These are phyloP conservation scores for Penicillium longicatenatum DNA, from an alignment of 495 filamentous ascomycete genomes.

Conservation along the genomic window DNA sequence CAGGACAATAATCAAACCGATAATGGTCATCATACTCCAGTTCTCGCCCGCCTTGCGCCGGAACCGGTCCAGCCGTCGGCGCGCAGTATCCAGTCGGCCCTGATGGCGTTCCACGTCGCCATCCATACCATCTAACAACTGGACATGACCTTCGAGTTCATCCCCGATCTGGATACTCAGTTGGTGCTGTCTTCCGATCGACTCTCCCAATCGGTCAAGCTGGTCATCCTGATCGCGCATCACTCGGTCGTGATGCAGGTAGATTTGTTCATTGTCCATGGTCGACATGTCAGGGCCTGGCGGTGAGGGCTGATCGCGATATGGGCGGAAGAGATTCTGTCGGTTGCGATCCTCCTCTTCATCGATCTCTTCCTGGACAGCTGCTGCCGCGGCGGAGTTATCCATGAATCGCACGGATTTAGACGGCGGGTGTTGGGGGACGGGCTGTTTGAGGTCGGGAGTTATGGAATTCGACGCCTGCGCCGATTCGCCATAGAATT, in stretches of 20 bases:
- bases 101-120: conserved; percentile 79
- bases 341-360: conserved; percentile 55
- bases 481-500: conserved; percentile 64
- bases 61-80: conserved; percentile 67
- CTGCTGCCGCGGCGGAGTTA: conserved; percentile 46
- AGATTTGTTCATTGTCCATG: conserved; percentile 82
- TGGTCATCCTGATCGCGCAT: conserved; percentile 88
- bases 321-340: conserved; percentile 63
- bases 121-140: conserved; percentile 88
- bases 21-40: conserved; percentile 76
- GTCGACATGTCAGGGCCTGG: conserved; percentile 63
- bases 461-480: conserved; percentile 64
- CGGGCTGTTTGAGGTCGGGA: conserved; percentile 48
- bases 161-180: conserved; percentile 95
- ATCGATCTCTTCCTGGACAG: conserved; percentile 38
- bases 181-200: conserved; percentile 89
- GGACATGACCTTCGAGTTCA: conserved; percentile 87
- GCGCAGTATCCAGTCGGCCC: conserved; percentile 70
- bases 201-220: conserved; percentile 80
- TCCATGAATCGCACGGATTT: conserved; percentile 96
- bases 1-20: conserved; percentile 73
- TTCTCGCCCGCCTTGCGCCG: conserved; percentile 75
- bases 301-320: conserved; percentile 62
- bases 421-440: conserved; percentile 50
- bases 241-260: conserved; percentile 77